These are phyloP conservation scores for Pseudogymnoascus sp. DNA, from an alignment of 2,329 filamentous ascomycete species.

Conservation along the genomic window DNA sequence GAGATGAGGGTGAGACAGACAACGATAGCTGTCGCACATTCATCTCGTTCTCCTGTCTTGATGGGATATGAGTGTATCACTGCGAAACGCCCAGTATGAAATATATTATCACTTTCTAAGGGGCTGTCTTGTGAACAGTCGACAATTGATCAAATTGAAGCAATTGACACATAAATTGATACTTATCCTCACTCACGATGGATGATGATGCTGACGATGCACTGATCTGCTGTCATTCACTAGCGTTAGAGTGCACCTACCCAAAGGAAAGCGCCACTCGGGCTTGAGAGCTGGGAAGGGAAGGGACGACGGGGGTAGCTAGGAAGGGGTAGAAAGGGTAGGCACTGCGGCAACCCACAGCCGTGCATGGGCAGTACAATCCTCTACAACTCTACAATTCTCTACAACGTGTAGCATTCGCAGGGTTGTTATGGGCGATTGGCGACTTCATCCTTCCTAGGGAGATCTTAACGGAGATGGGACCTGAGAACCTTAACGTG, in stretches of 20 bases:
- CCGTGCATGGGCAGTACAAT: not conserved
- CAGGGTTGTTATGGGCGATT: constrained; percentile 2
- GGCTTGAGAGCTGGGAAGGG: not conserved
- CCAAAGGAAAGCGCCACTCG: not conserved
- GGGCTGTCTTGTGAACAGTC: not conserved
- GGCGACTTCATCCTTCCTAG: not conserved
- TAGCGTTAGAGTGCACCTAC: not conserved
- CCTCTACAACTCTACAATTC: too few relatives aligned
- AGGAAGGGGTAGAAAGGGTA: not conserved
- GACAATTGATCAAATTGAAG: not conserved
- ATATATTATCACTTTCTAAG: not conserved
- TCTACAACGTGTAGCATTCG: not conserved
- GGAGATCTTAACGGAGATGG: not conserved
- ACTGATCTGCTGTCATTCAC: constrained; percentile 2
- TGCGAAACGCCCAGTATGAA: not conserved
- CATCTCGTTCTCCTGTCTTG: not conserved
- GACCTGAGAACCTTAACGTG: not conserved
- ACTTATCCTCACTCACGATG: not conserved
- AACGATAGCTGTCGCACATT: not conserved
- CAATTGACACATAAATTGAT: not conserved
- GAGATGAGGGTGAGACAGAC: constrained; percentile 1
- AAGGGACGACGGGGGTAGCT: not conserved
- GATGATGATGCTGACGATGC: not conserved
- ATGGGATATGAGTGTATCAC: not conserved
- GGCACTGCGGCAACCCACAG: not conserved